Percentiles rank a stretch among this genome's conserved stretches.
Evolutionary conservation across 192 early-diverging fungal genomes (phyloP).

Genomic region (Coemansia sp.): DNA sequence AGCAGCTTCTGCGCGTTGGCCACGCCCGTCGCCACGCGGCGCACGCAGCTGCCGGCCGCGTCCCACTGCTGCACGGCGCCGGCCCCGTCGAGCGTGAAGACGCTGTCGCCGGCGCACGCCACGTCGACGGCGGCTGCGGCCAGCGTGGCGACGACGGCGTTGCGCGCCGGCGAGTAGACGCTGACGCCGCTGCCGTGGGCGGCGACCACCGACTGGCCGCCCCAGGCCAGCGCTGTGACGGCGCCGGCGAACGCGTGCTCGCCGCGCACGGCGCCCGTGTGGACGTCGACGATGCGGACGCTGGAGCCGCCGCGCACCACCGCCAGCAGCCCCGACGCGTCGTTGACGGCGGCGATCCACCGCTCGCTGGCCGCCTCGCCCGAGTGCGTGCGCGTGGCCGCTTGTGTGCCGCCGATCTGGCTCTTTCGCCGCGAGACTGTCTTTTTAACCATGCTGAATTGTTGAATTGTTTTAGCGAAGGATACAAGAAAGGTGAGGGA

Average conservation of each 20-base stretch:
- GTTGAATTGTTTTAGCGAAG: no score
- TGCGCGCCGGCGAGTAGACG: constrained; percentile 50
- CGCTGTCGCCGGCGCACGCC: neutral
- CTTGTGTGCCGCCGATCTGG: neutral
- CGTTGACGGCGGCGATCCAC: constrained; percentile 39
- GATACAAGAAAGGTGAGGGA: no score
- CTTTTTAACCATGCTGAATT: constrained; percentile 22
- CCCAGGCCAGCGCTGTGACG: constrained; percentile 28
- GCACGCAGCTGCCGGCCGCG: neutral
- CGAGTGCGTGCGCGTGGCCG: constrained; percentile 9
- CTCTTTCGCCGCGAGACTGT: constrained; percentile 41
- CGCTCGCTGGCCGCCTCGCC: neutral
- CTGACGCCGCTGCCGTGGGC: constrained; percentile 23
- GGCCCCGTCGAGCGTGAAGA: constrained; percentile 27
- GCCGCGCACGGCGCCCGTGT: constrained; percentile 39
- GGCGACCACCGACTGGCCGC: constrained; percentile 15
- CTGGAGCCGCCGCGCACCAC: constrained; percentile 35
- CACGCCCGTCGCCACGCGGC: constrained; percentile 23
- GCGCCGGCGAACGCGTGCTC: constrained; percentile 20
- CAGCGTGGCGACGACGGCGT: constrained; percentile 21
- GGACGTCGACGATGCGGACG: constrained; percentile 48
- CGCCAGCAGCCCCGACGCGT: constrained; percentile 26
- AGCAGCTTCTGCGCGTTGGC: constrained; percentile 16
- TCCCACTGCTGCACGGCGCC: constrained; percentile 42
- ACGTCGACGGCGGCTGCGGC: neutral